A percentile compares a stretch with the other conserved stretches of the same genome.
These are phyloP conservation scores for Dioszegia hungarica DNA, from an alignment of 768 basidiomycete genomes.

Conservation along the genomic window DNA sequence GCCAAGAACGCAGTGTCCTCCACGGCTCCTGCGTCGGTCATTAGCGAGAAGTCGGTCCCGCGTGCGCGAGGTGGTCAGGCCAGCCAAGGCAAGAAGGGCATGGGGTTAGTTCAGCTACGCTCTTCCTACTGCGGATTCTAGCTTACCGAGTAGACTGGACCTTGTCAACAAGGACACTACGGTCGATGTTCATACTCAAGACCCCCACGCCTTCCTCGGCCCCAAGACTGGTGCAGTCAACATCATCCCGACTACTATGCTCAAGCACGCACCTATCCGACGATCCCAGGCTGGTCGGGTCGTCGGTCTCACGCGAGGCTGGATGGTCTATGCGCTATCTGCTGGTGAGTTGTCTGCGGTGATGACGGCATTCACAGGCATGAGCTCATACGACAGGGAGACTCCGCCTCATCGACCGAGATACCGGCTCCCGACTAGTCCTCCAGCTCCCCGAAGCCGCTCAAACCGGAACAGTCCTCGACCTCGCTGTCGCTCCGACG, in stretches of 20 bases:
- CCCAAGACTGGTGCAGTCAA: conserved; percentile 5
- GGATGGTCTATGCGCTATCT: conserved; percentile 32
- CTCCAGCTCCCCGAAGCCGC: conserved; percentile 15
- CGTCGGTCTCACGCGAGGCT: conserved; percentile 27
- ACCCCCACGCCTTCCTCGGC: too few relatives aligned
- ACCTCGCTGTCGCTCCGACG: conserved; percentile 27
- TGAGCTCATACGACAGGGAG: conserved; percentile 18
- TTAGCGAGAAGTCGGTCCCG: background rate
- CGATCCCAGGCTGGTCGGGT: conserved; percentile 15
- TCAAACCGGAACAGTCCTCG: conserved; percentile 16
- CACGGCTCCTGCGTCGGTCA: too few relatives aligned
- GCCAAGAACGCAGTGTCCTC: too few relatives aligned
- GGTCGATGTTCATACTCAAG: background rate
- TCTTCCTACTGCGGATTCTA: too few relatives aligned
- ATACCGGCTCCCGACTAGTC: conserved; percentile 21
- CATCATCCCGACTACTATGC: conserved; percentile 23
- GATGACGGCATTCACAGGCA: background rate
- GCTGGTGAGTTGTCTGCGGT: conserved; percentile 28
- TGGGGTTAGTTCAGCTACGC: background rate
- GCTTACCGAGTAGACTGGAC: too few relatives aligned
- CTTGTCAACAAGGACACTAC: background rate
- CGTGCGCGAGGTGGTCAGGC: background rate
- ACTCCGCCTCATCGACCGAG: conserved; percentile 29
- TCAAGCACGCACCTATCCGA: conserved; percentile 12
- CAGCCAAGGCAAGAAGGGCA: background rate